Base-by-base conservation (phyloP, 2,329 filamentous ascomycete genomes). In the Aspergillus flavus region DNA sequence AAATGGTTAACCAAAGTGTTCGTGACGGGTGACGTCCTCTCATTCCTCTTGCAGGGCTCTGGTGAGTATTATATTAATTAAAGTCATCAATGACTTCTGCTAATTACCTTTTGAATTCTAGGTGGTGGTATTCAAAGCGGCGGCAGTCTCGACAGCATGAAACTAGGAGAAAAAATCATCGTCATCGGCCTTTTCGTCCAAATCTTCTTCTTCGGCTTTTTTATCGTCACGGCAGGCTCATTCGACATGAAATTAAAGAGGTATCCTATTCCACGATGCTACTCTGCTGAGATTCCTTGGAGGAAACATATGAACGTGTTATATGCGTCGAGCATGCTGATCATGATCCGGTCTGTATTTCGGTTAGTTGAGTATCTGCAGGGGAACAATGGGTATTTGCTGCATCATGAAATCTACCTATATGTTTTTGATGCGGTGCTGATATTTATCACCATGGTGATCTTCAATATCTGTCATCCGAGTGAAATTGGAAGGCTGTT, bases 141-240 rank as follows among this genome's bases (percentile, higher is more conserved):
- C 28, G 56, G 57, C 11, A 36, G 9, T 45, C 55, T 63, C 34
- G 6, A 50, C 23, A n/a, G 64, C 52, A 60, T 65, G 61, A 63
- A 67, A 19, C 26, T 30, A n/a, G 68, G 66, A 12, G 65, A 73
- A 48, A 58, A 71, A 11, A 77, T 89, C 58, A 82, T 89, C 36
- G 72, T 88, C 2, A 82, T 68, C 0, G 87, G 87, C 0, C 75
- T 90, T 1, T 72, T 85, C 46, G 73, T 88, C n/a, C 87, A 90
- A 69, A 80, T 89, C 39, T 45, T 85, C 53, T 81, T 85, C 61
- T 88, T 89, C 61, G 80, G 79, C n/a, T 75, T 88, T 50, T 90
- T 89, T 68, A 75, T 85, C 36, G 61, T 81, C 7, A 60, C 61
- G 0, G 59, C 58, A 11, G 46, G 57, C 5, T 36, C 55, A 5